Evolutionary conservation across 345 rosid species (phyloP), one percentile per base, ranked within the genome.

Genomic region (Melaleuca quinquenervia): DNA sequence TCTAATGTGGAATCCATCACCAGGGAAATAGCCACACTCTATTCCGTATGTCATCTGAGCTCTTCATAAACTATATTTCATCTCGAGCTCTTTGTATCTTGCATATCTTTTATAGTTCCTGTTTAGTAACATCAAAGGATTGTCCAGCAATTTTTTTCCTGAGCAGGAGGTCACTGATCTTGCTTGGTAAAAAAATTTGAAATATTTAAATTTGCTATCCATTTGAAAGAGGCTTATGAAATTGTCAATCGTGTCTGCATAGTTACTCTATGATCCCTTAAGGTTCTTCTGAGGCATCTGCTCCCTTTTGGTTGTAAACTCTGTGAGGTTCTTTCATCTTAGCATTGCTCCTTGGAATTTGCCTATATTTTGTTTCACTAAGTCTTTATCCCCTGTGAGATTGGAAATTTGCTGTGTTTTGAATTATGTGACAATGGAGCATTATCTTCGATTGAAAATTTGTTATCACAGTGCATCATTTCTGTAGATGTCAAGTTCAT

Each of bases 1-100:
- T 92, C 97, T 52, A 96, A 97, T 84, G 93, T 95, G 86, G 99
- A 97, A 89, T 92, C 98, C 84, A 86, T 96, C 85, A 94, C 98
- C 1, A 95, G 92, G 78, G 98, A 96, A 85, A 92, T 94, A 88
- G 89, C 98, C 82, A 86, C 91, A 80, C 91, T 97, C 85, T 92
- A 91, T 88, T 91, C 87, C 36, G 98, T 97, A 93, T 52, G 95
- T 85, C 87, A 53, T 86, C 82, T 50, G 15, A 70, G 56, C 85
- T 84, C 55, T n/a, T 22, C 21, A 53, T 9, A 7, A 64, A 74
- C 27, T 84, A 56, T 64, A 48, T 32, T 27, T 24, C n/a, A 18
- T 64, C 49, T 24, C 1, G 48, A 27, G 83, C 48, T 26, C 22
- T 58, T 58, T n/a, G 50, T 82, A 7, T 41, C 36, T 50, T 82